Percentiles rank a stretch among this genome's conserved stretches.
These are phyloP conservation scores for Hordeum pubiflorum DNA, from an alignment of 202 grass and related monocot species.

Conservation along the genomic window DNA sequence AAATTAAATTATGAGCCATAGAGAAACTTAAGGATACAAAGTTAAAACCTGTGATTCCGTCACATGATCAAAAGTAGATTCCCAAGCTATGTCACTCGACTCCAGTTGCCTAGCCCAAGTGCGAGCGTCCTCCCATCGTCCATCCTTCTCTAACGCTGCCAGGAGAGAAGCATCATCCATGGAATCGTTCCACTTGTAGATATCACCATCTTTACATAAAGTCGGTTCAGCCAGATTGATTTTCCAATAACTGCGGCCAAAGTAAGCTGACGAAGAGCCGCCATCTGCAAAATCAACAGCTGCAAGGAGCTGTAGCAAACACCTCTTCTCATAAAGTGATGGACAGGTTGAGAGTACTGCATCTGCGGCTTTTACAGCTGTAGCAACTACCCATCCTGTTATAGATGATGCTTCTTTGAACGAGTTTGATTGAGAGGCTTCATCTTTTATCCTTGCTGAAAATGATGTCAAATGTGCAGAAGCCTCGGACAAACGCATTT, in stretches of 20 bases:
- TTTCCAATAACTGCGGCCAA: constrained; percentile 82
- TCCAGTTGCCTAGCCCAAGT: constrained; percentile 87
- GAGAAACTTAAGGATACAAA: neutral
- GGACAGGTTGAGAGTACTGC: constrained; percentile 75
- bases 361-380: constrained; percentile 86
- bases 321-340: constrained; percentile 85
- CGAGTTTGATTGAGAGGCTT: constrained; percentile 48
- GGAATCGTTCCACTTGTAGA: constrained; percentile 58
- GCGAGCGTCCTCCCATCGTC: constrained; percentile 81
- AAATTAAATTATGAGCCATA: constrained; percentile 4
- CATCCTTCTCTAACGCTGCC: constrained; percentile 65
- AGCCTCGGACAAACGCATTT: constrained; percentile 88
- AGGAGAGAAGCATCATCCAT: constrained; percentile 83
- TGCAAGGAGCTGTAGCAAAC: constrained; percentile 76
- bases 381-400: constrained; percentile 64
- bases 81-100: constrained; percentile 58
- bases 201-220: constrained; percentile 55
- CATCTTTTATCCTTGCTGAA: constrained; percentile 73
- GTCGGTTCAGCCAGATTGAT: constrained; percentile 74
- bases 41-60: constrained; percentile 86
- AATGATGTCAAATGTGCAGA: constrained; percentile 80
- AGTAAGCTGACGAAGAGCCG: constrained; percentile 69
- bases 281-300: constrained; percentile 83
- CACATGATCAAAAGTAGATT: constrained; percentile 85
- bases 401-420: constrained; percentile 48